Evolutionary conservation across 441 rosid species (phyloP).

Genomic region (Erodium texanum): DNA sequence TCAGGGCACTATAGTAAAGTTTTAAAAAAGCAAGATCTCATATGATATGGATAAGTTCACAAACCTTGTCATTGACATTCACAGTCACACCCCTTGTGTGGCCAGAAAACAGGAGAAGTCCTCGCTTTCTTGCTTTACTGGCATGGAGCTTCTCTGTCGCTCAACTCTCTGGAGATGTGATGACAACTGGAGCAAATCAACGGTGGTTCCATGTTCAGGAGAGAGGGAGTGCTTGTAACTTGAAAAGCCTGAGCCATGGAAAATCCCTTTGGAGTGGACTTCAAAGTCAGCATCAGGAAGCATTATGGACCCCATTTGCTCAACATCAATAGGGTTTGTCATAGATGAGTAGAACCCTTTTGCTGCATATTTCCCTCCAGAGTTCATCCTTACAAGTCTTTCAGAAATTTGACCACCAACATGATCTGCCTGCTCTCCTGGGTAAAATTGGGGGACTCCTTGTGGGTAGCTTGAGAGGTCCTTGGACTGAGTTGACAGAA

Average conservation of each 20-base stretch:
- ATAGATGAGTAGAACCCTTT: conserved; percentile 23
- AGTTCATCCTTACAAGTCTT: conserved; percentile 19
- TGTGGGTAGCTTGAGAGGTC: conserved; percentile 28
- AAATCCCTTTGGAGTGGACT: conserved; percentile 21
- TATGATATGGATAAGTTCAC: conserved; percentile 3
- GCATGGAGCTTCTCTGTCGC: conserved; percentile 45
- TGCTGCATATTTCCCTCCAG: conserved; percentile 17
- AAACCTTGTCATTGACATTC: conserved; percentile 22
- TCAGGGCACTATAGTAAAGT: neutral
- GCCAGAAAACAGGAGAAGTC: conserved; percentile 34
- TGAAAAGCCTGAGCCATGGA: conserved; percentile 18
- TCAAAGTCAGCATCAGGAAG: conserved; percentile 3
- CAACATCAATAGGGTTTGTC: conserved; percentile 21
- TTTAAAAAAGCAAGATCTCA: neutral
- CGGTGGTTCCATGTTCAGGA: conserved; percentile 36
- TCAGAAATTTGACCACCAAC: conserved; percentile 19
- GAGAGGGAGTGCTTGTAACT: conserved; percentile 23
- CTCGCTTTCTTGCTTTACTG: conserved; percentile 40
- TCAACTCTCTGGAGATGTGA: conserved; percentile 65
- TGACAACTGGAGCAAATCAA: conserved; percentile 60
- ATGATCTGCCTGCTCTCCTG: conserved; percentile 20
- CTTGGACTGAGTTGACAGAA: conserved; percentile 32
- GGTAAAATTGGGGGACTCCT: conserved; percentile 28
- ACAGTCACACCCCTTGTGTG: conserved; percentile 20
- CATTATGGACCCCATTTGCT: neutral